Base-by-base conservation (phyloP, 2,329 filamentous ascomycete genomes). In the Ceratocystis destructans region DNA sequence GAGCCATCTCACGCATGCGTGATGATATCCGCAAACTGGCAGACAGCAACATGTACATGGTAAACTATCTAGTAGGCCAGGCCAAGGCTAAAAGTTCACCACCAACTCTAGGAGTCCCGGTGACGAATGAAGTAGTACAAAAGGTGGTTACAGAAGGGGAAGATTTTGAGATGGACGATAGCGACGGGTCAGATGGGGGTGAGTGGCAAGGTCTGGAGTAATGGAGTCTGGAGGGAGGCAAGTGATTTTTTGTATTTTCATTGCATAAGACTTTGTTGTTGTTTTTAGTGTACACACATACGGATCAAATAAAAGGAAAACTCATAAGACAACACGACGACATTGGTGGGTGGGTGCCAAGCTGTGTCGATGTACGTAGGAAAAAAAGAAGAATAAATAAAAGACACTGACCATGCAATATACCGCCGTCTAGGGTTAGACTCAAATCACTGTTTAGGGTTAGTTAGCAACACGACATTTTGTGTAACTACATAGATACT, bases 11-110 rank as follows among this genome's bases (percentile, higher is more conserved):
- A 50, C 86, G 86, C 72, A 90, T 96, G 77, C 84, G 89, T 70
- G 86, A 88, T 67, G 92, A 96, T 73, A 83, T 97, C 69, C 85
- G 90, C 74, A 83, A 85, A 70, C 76, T 96, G 69, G 89, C 89
- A 0, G 91, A 96, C 71, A 88, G 92, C 74, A 97, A 96, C 72
- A 81, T 88, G 64, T 95, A 96, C 77, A 88, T 88, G 75, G 86
- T 96, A 65, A 90, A 96, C 72, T 96, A 95, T 73, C 78, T 96
- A 41, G 75, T 85, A 6, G 79, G 79, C 0, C 82, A 84, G 73
- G 79, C 79, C 5, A 62, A 66, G 48, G 62, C 67, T 37, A 67
- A 68, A 61, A 57, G 70, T 62, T 70, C 71, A 17, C 73, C 72
- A 61, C 66, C 71, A 41, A 70, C 67, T 33, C 70, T 71, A 31